These are phyloP conservation scores for barley (Hordeum vulgare) DNA, from an alignment of 176 grass and related monocot species.

Conservation along the genomic window MorexV3_pseudomolecules_assembly NC_058522.1:496844357-496844856, in stretches of 20 bases:
- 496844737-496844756: not conserved
- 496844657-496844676: slow-evolving; percentile 11
- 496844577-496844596: slow-evolving; percentile 44
- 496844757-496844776: not conserved
- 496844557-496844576: slow-evolving; percentile 79
- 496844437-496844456: slow-evolving; percentile 62
- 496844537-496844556: slow-evolving; percentile 70
- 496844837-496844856: not conserved
- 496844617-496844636: slow-evolving; percentile 28
- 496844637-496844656: slow-evolving; percentile 38
- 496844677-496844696: not conserved
- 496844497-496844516: slow-evolving; percentile 95
- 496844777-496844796: not conserved
- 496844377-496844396: slow-evolving; percentile 38
- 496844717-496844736: not conserved
- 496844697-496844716: slow-evolving; percentile 11
- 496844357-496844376: too few relatives aligned
- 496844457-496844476: slow-evolving; percentile 58
- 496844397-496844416: slow-evolving; percentile 90
- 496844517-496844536: slow-evolving; percentile 71
- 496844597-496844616: slow-evolving; percentile 23
- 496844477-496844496: slow-evolving; percentile 37
- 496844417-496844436: slow-evolving; percentile 87
- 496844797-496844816: slow-evolving; percentile 14
- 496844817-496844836: slow-evolving; percentile 40